Conservation (phyloP, 768 basidiomycete genomes). For the Rhodotorula diobovata region DNA sequence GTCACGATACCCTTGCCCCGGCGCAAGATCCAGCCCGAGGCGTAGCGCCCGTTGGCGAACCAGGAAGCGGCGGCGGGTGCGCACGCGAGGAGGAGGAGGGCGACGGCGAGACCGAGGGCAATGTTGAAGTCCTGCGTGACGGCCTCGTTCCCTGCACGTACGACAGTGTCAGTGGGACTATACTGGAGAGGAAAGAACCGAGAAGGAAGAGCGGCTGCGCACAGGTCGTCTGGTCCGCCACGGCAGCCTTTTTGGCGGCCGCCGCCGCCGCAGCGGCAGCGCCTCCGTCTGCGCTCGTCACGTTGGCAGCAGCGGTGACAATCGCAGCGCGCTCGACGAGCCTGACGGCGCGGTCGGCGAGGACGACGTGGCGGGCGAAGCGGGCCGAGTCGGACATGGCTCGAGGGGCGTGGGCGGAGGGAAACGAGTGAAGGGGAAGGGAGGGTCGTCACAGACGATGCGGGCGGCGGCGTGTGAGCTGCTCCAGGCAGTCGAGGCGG, state of each 20-base stretch:
- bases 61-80: background rate
- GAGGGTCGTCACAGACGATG: too few relatives aligned
- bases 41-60: background rate
- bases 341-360: background rate
- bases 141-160: conserved; percentile 6
- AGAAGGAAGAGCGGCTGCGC: background rate
- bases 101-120: background rate
- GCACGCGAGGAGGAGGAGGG: conserved; percentile 1
- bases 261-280: background rate
- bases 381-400: background rate
- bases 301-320: background rate
- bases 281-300: background rate
- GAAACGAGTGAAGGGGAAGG: background rate
- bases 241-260: background rate
- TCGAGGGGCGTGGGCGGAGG: background rate
- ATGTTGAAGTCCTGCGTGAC: conserved; percentile 8
- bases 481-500: background rate
- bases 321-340: background rate
- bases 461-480: background rate
- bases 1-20: background rate
- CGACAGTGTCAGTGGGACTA: too few relatives aligned
- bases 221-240: conserved; percentile 8
- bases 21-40: background rate
- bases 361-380: background rate
- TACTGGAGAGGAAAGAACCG: too few relatives aligned